Base-by-base conservation (phyloP, 1,284 basidiomycete genomes). In the Trametes hirsuta region DNA sequence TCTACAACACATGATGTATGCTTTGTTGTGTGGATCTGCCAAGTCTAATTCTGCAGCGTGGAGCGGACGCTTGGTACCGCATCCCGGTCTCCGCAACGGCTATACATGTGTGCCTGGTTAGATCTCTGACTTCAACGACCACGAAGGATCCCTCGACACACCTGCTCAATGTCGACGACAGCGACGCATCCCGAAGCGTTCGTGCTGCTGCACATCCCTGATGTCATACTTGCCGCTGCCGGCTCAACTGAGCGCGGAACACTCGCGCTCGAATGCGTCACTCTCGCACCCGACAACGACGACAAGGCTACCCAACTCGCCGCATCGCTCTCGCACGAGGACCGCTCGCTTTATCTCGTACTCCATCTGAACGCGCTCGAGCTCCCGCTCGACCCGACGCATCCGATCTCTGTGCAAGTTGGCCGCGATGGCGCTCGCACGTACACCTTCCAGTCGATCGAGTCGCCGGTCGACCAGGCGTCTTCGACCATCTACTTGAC, bases 361-460 rank as follows among this genome's bases (percentile, higher is more conserved):
- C 71, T 88, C 40, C 81, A 84, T 9, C 78, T 93, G 53, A 82
- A 86, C 66, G 65, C 81, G 0, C 76, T 82, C 14, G 90, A 92
- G 61, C 75, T 77, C 9, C 81, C 84, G 2, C 75, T 94, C n/a
- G 84, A 88, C 47, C 81, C 83, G 0, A 70, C 78, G 6, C 72
- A 76, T 8, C 63, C 74, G 2, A 76, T 88, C 52, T 72, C 74
- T 12, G 72, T 78, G 30, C 69, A 71, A 4, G 72, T 79, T 50
- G 65, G 67, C n/a, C 68, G 66, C 10, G 64, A 76, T n/a, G 74
- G 74, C 6, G 69, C 75, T 18, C 75, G 80, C 56, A 76, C 73
- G 15, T 88, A 85, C 68, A 73, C 76, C 34, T 64, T 66, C 61
- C 59, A 59, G 45, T 44, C 64, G 57, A 44, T 62, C 51, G 22